Evolutionary conservation across 169 alveolate genomes (phyloP), one percentile per base, ranked within the genome.

Genomic region (Cryptosporidium xiaoi): DNA sequence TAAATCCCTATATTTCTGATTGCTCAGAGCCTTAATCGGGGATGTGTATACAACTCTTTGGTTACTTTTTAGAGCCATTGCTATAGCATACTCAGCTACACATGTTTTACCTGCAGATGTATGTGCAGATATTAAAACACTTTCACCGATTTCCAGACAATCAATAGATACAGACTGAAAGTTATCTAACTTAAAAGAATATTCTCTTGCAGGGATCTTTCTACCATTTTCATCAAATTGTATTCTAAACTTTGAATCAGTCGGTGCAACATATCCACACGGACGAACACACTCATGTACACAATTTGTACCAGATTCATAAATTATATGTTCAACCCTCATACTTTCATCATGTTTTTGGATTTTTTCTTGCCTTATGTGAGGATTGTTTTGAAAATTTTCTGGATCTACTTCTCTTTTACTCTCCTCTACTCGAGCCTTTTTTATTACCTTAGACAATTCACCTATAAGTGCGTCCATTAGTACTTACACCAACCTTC

Each of bases 41-140:
- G 99, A 96, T 12, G 99, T 98, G 95, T 98, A 98, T 56, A 98
- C 97, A 60, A 98, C 99, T 89, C 99, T 93, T 90, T 97, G 97
- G 50, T 97, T 95, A 91, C 97, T 97, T 60, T 98, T 95, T 67
- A 97, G 90, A 1, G 99, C 99, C 95, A 95, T 91, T 0, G 99
- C 99, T 46, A 98, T 98, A 13, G 99, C 99, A 93, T 98, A 98
- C 92, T 98, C 99, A 4, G 99, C 99, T 27, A 98, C 99, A 33
- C 97, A 99, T 5, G 99, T 99, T 92, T 98, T 99, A 36, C 99
- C 99, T 33, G 99, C 99, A 2, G 99, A 97, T 0, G 99, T 98
- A 90, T 98, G 99, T 1, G 99, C 99, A 64, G 99, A 98, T 18
- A 98, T 99, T 67, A 99, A 92, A 12, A 98, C 99, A 51, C 97